Evolutionary conservation across 805 yeast genomes (phyloP), one percentile per base, ranked within the genome.

Genomic region (Yarrowia yakushimensis): DNA sequence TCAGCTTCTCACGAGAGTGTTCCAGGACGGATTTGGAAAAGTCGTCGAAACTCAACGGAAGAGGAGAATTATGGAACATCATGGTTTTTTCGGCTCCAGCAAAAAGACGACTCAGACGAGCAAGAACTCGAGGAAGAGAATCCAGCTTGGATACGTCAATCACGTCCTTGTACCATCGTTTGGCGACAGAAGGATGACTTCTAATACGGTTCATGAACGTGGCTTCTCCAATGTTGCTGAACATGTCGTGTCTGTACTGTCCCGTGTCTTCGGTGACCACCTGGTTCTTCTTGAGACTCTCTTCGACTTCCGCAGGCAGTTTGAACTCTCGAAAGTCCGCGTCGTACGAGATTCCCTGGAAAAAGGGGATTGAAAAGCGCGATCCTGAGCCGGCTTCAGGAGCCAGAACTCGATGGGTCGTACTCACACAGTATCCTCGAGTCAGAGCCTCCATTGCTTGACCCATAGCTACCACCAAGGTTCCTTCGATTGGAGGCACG

Each of bases 21-120:
- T 62, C 64, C 13, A 63, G 65, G 5, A 70, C 67, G 4, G 70
- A 64, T 11, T 50, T 36, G 12, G 62, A 41, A 33, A 72, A 66
- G 20, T 57, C 62, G 3, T 48, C 60, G 10, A 71, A 64, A n/a
- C 64, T 52, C 43, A 72, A 62, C 1, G 69, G 68, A n/a, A 63
- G 64, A 5, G 65, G 62, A 25, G 67, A 31, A 17, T 39, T 22
- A 17, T 55, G 61, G 48, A 55, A 41, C 46, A 55, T 55, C 61
- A 55, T 39, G 4, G 11, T 68, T 66, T 20, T 67, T 66, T 34
- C 59, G 4, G 43, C 42, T 11, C 59, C 70, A 65, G 52, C 67
- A 69, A 60, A 66, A 66, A 33, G 64, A 64, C 30, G 67, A 62
- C 11, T 66, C 60, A 36, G 65, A 50, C 22, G 66, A 12, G 48